phyloP scores from a whole-genome alignment of 2,329 filamentous ascomycete genomes.

The Juglanconis juglandina region DNA sequence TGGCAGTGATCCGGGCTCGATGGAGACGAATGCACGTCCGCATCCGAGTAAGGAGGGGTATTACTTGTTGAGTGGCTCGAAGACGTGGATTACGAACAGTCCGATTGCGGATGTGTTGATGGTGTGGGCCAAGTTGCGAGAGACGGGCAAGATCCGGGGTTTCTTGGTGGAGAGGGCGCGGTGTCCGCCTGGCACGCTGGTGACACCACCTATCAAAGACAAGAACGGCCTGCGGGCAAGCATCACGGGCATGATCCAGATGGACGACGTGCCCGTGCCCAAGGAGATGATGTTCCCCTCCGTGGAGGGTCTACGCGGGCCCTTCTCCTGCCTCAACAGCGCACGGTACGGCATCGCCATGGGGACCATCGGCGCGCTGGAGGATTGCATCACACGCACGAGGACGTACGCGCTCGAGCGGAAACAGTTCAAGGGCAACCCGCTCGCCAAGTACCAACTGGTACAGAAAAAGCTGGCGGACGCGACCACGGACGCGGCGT shows the following conservation, averaged over 20 bases:
- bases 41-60: constrained; percentile 77
- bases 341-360: constrained; percentile 91
- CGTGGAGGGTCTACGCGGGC: constrained; percentile 80
- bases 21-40: constrained; percentile 75
- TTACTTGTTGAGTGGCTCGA: constrained; percentile 69
- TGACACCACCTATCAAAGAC: constrained; percentile 88
- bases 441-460: constrained; percentile 91
- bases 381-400: constrained; percentile 81
- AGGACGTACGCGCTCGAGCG: constrained; percentile 86
- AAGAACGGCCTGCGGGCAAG: constrained; percentile 93
- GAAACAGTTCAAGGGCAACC: constrained; percentile 94
- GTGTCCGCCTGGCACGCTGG: constrained; percentile 82
- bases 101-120: constrained; percentile 78
- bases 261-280: constrained; percentile 85
- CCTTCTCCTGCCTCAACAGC: constrained; percentile 91
- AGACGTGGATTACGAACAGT: constrained; percentile 91
- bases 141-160: constrained; percentile 89
- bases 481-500: constrained; percentile 84
- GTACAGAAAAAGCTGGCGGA: constrained; percentile 98
- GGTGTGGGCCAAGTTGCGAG: constrained; percentile 89
- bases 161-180: constrained; percentile 84
- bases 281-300: constrained; percentile 91
- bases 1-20: constrained; percentile 79
- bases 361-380: constrained; percentile 88
- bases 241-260: constrained; percentile 95